A percentile compares a stretch with the other conserved stretches of the same genome.
These are phyloP conservation scores for Beta vulgaris DNA, from an alignment of 148 eudicot genomes.

Conservation along the genomic window DNA sequence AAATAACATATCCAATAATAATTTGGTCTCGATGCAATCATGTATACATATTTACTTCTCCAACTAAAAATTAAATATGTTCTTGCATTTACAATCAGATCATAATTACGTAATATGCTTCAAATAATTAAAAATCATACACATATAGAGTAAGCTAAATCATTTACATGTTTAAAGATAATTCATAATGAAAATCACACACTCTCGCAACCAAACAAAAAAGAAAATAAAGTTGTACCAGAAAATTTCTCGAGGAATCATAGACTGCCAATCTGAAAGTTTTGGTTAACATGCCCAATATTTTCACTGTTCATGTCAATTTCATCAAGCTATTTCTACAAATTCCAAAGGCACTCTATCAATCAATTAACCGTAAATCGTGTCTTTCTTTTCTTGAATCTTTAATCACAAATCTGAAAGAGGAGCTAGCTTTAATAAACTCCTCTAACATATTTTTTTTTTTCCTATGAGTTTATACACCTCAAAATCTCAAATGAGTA, in stretches of 20 bases:
- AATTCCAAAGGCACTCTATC: not conserved
- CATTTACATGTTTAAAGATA: not conserved
- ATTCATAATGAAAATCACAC: not conserved
- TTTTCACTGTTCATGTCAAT: not conserved
- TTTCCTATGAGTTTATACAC: slow-evolving; percentile 10
- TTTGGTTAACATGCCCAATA: not conserved
- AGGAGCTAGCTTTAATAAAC: not conserved
- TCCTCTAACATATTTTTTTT: not conserved
- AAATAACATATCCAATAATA: too few species aligned
- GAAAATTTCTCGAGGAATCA: not conserved
- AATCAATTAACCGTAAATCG: not conserved
- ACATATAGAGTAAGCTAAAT: not conserved
- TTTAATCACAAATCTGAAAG: slow-evolving; percentile 4
- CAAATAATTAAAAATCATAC: not conserved
- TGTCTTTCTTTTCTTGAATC: not conserved
- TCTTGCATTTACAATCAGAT: too few species aligned
- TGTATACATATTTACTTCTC: too few species aligned
- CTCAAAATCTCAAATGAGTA: not conserved
- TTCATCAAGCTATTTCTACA: not conserved
- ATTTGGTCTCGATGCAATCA: too few species aligned
- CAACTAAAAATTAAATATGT: too few species aligned
- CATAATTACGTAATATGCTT: too few species aligned
- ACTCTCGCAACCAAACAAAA: not conserved
- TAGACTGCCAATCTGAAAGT: not conserved
- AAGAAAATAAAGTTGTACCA: not conserved